These are phyloP conservation scores for Gastrolobium bilobum DNA, from an alignment of 306 rosid genomes.

Conservation along the genomic window DNA sequence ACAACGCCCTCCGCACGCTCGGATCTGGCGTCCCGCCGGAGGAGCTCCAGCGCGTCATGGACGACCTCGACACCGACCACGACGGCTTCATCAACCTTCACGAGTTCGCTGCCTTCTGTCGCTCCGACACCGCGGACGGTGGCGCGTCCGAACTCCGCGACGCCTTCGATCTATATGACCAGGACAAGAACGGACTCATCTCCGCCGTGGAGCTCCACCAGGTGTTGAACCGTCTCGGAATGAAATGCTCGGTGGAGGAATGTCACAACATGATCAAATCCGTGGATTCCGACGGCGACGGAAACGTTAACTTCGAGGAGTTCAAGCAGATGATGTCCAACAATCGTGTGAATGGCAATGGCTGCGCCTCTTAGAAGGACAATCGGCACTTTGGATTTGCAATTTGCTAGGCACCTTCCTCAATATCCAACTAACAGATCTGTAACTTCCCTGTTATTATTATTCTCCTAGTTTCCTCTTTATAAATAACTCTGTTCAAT, in stretches of 20 bases:
- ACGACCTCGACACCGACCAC: slow-evolving; percentile 78
- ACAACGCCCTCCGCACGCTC: slow-evolving; percentile 65
- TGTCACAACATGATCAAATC: slow-evolving; percentile 77
- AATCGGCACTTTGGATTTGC: slow-evolving; percentile 5
- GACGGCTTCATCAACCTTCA: slow-evolving; percentile 79
- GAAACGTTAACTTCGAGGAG: slow-evolving; percentile 83
- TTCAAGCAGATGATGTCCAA: slow-evolving; percentile 84
- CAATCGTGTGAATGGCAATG: slow-evolving; percentile 39
- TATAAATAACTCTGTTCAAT: slow-evolving; percentile 18
- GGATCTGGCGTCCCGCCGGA: slow-evolving; percentile 59
- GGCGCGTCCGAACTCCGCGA: slow-evolving; percentile 72
- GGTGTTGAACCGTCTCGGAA: slow-evolving; percentile 76
- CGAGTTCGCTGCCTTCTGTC: slow-evolving; percentile 83
- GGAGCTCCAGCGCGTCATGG: slow-evolving; percentile 75
- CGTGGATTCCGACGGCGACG: slow-evolving; percentile 90
- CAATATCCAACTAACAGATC: slow-evolving; percentile 40
- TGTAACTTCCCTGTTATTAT: not conserved
- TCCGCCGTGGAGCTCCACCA: slow-evolving; percentile 72
- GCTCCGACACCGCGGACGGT: slow-evolving; percentile 58
- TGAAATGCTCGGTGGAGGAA: slow-evolving; percentile 71
- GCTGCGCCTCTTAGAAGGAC: slow-evolving; percentile 26
- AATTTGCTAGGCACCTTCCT: slow-evolving; percentile 1
- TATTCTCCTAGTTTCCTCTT: not conserved
- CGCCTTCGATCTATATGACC: slow-evolving; percentile 89
- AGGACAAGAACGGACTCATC: slow-evolving; percentile 85